Evolutionary conservation across 768 basidiomycete species (phyloP), one percentile per base, ranked within the genome.

Genomic region (Rhodosporidiobolus odoratus): DNA sequence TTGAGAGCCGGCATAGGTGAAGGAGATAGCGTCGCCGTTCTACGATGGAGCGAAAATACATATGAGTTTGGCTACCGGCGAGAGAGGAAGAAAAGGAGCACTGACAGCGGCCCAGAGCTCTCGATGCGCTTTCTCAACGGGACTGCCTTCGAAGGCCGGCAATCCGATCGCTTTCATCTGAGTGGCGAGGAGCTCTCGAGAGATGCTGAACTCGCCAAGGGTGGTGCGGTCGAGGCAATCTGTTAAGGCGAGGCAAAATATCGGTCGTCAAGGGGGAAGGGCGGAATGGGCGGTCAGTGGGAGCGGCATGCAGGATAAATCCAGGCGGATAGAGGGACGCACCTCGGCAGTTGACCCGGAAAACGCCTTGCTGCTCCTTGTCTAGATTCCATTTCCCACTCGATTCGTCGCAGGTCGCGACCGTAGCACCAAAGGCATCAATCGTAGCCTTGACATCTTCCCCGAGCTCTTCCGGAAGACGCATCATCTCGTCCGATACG

Each of bases 151-250:
- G 19, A 62, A 27, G 23, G 48, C 15, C 7, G 37, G 48, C n/a
- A 64, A 25, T 3, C 23, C 43, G 4, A 65, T 48, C 32, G 27
- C 21, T 6, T n/a, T 7, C n/a, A 56, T 4, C 41, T 45, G 43
- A n/a, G 52, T 19, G 13, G 17, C 3, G 32, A 70, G 54, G 6
- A 35, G 43, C 2, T 52, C 63, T 16, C 6, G 6, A 6, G 69
- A 64, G 35, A 70, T 32, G 56, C 82, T 59, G 75, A 88, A 91
- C 84, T 92, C 88, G 15, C 96, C 91, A 32, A 96, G 94, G 77
- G 95, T 96, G 21, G 95, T 97, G 61, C 95, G 83, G 78, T 98
- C 95, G 50, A 97, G 81, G 76, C 93, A 95, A 77, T 98, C 61
- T 61, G 34, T 17, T 23, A 25, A n/a, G n/a, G n/a, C n/a, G n/a